A percentile compares a stretch with the other conserved stretches of the same genome.
phyloP scores from a whole-genome alignment of 2,329 filamentous ascomycete species.

The Geoglossum cookeanum region DNA sequence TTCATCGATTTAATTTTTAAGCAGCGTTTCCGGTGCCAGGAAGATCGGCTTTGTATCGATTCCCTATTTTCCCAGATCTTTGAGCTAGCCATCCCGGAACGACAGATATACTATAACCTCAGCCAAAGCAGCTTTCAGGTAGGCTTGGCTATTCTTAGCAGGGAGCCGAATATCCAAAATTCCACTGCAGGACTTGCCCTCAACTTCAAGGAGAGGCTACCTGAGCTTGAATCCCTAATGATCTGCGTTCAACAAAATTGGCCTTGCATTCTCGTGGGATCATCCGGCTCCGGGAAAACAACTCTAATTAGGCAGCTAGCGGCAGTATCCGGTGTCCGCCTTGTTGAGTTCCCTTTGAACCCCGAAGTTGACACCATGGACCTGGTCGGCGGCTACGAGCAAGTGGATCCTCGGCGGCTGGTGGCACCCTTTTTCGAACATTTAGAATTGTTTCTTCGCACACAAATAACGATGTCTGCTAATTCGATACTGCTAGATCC shows the following conservation, averaged over 20 bases:
- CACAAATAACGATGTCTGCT: not conserved
- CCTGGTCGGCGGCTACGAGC: constrained; percentile 89
- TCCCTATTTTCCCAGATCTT: constrained; percentile 50
- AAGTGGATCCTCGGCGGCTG: constrained; percentile 64
- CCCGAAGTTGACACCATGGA: constrained; percentile 95
- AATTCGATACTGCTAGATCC: not conserved
- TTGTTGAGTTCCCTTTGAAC: constrained; percentile 77
- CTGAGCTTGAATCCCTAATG: constrained; percentile 68
- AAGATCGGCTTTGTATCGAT: constrained; percentile 47
- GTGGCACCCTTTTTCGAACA: constrained; percentile 38
- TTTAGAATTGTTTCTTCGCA: not conserved
- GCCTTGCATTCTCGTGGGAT: constrained; percentile 73
- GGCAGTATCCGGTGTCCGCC: constrained; percentile 51
- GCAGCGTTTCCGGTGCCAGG: constrained; percentile 63
- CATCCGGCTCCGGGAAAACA: constrained; percentile 76
- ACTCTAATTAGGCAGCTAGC: constrained; percentile 62
- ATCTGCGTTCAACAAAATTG: constrained; percentile 72
- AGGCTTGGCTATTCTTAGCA: constrained; percentile 50
- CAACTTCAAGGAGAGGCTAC: constrained; percentile 36
- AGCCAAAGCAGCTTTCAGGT: constrained; percentile 52
- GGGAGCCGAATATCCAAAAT: constrained; percentile 29
- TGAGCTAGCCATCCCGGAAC: constrained; percentile 24
- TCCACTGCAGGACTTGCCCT: constrained; percentile 25
- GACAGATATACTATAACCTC: constrained; percentile 28
- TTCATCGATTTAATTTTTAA: constrained; percentile 67